Conservation (phyloP, 225 moss, liverwort and hornwort species). For the Marchantia paleacea region DNA sequence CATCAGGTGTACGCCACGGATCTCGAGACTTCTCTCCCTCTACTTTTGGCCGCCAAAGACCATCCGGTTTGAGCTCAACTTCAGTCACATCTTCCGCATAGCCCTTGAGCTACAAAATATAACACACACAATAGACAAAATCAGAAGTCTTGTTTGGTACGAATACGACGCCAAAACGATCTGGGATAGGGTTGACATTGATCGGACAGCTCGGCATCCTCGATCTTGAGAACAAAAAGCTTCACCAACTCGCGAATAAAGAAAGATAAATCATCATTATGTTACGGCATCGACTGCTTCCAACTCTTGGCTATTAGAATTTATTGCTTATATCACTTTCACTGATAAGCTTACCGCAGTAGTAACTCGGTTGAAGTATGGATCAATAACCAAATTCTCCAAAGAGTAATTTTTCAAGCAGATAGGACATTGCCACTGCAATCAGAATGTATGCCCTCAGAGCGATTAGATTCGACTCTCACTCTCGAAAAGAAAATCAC, state of each 20-base stretch:
- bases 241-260: too few species aligned
- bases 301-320: too few species aligned
- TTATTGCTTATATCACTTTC: too few species aligned
- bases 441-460: background rate
- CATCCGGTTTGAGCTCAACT: constrained; percentile 56
- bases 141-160: background rate
- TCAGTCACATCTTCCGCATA: constrained; percentile 54
- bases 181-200: too few species aligned
- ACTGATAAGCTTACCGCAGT: constrained; percentile 55
- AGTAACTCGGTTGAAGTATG: constrained; percentile 79
- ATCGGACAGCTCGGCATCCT: too few species aligned
- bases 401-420: constrained; percentile 67
- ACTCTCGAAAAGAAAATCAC: too few species aligned
- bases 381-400: constrained; percentile 87
- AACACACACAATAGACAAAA: background rate
- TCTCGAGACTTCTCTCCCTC: constrained; percentile 60
- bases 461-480: background rate
- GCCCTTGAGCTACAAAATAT: constrained; percentile 34
- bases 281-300: too few species aligned
- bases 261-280: too few species aligned
- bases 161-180: background rate
- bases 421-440: constrained; percentile 99
- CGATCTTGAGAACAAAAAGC: too few species aligned
- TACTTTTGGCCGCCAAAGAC: constrained; percentile 50
- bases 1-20: constrained; percentile 83